Percentiles rank a stretch among this genome's conserved stretches.
Conservation (phyloP, 2,329 filamentous ascomycete species). For the Aspergillus japonicus region DNA sequence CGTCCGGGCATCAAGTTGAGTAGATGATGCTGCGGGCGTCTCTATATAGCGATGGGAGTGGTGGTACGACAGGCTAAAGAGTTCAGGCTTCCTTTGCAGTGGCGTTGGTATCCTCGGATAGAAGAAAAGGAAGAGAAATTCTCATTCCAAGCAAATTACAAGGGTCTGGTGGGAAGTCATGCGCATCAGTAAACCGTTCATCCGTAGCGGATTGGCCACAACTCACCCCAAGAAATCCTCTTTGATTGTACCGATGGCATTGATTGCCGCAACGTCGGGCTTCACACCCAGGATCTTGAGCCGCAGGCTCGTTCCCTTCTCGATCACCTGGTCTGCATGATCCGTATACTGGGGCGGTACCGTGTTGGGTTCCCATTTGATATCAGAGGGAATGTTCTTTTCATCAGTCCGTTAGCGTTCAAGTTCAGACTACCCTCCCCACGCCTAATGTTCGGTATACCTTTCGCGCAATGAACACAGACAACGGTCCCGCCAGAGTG, state of each 20-base stretch:
- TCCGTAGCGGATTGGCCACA: not conserved
- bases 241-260: constrained; percentile 96
- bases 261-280: constrained; percentile 92
- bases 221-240: constrained; percentile 58
- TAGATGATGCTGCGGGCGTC: not conserved
- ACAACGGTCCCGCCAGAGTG: constrained; percentile 49
- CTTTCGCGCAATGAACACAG: constrained; percentile 60
- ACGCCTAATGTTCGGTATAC: constrained; percentile 53
- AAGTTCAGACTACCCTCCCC: not conserved
- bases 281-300: constrained; percentile 93
- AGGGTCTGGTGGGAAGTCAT: constrained; percentile 22
- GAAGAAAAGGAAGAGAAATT: constrained; percentile 14
- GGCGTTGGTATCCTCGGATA: constrained; percentile 17
- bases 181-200: constrained; percentile 14
- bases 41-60: not conserved
- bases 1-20: not conserved
- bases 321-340: constrained; percentile 88
- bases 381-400: constrained; percentile 73
- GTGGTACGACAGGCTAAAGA: not conserved
- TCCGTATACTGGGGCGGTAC: constrained; percentile 97
- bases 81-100: constrained; percentile 9
- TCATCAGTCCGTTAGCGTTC: constrained; percentile 15
- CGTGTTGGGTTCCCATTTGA: constrained; percentile 92
- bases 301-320: constrained; percentile 88
- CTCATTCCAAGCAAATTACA: constrained; percentile 28